phyloP scores from a whole-genome alignment of 2,329 filamentous ascomycete genomes.

The Neofusicoccum parvum region DNA sequence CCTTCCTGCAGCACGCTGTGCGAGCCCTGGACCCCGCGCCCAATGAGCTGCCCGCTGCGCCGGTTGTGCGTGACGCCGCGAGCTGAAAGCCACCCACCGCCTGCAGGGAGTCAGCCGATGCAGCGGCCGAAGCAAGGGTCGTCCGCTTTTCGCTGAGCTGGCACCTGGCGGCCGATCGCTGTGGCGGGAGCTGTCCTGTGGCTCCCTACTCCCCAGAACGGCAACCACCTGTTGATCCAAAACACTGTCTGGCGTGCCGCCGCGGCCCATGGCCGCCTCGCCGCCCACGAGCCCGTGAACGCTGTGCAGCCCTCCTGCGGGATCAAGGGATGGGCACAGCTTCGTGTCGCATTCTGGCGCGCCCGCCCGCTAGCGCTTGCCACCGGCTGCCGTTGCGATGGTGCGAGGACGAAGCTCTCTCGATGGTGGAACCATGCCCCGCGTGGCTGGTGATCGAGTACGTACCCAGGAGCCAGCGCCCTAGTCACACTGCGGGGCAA shows the following conservation, averaged over 20 bases:
- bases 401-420: not conserved
- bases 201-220: conserved; percentile 7
- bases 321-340: too few relatives aligned
- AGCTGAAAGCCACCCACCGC: conserved; percentile 1
- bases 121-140: conserved; percentile 6
- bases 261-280: not conserved
- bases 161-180: conserved; percentile 14
- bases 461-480: not conserved
- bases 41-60: not conserved
- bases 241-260: not conserved
- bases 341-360: not conserved
- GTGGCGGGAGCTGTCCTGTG: conserved; percentile 17
- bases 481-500: conserved; percentile 4
- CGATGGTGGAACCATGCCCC: not conserved
- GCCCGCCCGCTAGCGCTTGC: not conserved
- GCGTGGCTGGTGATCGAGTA: not conserved
- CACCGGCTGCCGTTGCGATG: not conserved
- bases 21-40: not conserved
- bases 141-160: conserved; percentile 1
- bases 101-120: conserved; percentile 16
- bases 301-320: too few relatives aligned
- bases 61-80: not conserved
- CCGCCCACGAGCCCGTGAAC: not conserved
- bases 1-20: not conserved
- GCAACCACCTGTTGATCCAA: conserved; percentile 1